These are phyloP conservation scores for Symbiodinium natans DNA, from an alignment of 73 alveolate genomes.

Conservation along the genomic window DNA sequence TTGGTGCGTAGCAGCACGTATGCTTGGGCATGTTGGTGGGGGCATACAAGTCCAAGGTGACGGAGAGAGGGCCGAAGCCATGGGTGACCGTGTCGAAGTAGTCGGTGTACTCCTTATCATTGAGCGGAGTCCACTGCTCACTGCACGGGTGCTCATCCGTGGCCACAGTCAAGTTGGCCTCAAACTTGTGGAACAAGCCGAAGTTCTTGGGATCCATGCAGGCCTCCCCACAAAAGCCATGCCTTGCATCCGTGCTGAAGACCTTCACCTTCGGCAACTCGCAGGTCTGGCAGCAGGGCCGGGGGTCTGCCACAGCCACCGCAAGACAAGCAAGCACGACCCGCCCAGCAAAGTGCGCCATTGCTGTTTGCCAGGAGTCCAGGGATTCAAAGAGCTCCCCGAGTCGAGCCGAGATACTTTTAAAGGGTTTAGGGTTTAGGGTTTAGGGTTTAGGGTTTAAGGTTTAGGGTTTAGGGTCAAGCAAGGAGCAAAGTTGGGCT, in stretches of 20 bases:
- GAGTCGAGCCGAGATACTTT: no score
- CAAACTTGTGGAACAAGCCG: background rate
- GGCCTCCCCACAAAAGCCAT: conserved; percentile 8
- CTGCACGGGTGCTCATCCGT: conserved; percentile 19
- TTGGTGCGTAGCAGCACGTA: background rate
- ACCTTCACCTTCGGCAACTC: background rate
- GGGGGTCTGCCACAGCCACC: background rate
- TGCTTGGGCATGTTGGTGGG: background rate
- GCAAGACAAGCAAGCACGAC: background rate
- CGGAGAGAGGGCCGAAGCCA: background rate
- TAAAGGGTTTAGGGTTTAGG: no score
- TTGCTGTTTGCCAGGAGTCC: no score
- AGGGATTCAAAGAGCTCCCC: no score
- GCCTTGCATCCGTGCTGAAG: background rate
- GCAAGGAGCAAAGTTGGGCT: no score
- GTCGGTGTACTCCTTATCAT: background rate
- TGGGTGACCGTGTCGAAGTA: background rate
- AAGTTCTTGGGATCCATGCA: background rate
- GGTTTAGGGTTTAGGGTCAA: no score
- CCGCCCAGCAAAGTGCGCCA: background rate
- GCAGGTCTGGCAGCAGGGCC: background rate
- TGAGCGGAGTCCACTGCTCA: background rate
- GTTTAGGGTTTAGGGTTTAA: no score
- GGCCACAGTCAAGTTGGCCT: background rate
- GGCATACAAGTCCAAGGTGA: background rate